Conservation (phyloP, 371 early-diverging fungal species). For the Neoconidiobolus thromboides region DNA sequence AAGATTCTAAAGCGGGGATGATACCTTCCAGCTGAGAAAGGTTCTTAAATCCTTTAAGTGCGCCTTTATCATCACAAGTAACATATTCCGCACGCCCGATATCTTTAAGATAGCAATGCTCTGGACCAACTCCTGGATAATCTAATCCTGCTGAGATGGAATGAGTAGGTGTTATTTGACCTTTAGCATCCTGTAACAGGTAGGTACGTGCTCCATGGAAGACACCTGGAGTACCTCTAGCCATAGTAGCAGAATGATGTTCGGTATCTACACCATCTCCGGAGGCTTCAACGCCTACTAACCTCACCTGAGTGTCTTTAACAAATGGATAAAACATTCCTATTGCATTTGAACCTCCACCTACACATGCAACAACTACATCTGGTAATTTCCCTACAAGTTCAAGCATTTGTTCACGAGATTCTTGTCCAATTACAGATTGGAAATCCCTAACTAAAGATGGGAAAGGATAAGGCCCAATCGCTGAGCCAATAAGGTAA, state of each 20-base stretch:
- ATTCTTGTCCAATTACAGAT: slow-evolving; percentile 75
- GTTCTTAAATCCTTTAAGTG: slow-evolving; percentile 69
- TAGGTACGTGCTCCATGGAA: slow-evolving; percentile 91
- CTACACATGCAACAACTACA: slow-evolving; percentile 87
- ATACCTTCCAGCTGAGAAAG: slow-evolving; percentile 83
- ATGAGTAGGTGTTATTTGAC: slow-evolving; percentile 90
- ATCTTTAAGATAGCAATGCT: slow-evolving; percentile 83
- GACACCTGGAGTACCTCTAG: slow-evolving; percentile 78
- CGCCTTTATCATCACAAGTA: slow-evolving; percentile 68
- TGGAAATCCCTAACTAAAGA: slow-evolving; percentile 92
- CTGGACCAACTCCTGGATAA: slow-evolving; percentile 95
- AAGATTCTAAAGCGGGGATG: slow-evolving; percentile 85
- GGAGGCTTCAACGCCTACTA: slow-evolving; percentile 88
- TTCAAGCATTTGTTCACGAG: slow-evolving; percentile 61
- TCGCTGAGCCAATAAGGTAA: slow-evolving; percentile 91
- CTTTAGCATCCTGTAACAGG: slow-evolving; percentile 77
- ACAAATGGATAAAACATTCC: slow-evolving; percentile 94
- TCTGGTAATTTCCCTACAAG: slow-evolving; percentile 74
- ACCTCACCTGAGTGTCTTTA: slow-evolving; percentile 52
- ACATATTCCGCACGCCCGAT: slow-evolving; percentile 68
- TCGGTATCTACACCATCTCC: slow-evolving; percentile 73
- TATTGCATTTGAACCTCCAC: slow-evolving; percentile 89
- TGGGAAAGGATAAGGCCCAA: slow-evolving; percentile 91
- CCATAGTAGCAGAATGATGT: slow-evolving; percentile 76
- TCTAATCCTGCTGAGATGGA: slow-evolving; percentile 89